These are phyloP conservation scores for Gardenia jasminoides DNA, from an alignment of 257 asterid genomes.

Conservation along the genomic window DNA sequence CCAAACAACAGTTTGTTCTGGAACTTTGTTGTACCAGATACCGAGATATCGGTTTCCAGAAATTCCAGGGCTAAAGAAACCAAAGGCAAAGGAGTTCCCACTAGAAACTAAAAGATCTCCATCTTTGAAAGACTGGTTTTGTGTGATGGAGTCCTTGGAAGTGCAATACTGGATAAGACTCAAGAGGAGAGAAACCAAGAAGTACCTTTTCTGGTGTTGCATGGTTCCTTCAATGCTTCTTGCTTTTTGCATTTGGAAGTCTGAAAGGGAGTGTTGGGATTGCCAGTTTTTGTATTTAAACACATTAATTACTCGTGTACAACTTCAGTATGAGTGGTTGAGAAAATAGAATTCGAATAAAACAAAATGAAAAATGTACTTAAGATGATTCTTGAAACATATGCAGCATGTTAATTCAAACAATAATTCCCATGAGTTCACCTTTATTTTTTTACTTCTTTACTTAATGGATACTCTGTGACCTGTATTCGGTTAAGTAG, in stretches of 20 bases:
- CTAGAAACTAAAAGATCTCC: slow-evolving; percentile 32
- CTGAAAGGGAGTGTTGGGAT: neutral
- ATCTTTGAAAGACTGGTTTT: slow-evolving; percentile 31
- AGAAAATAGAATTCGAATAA: neutral
- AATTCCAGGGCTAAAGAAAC: slow-evolving; percentile 42
- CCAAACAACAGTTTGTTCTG: slow-evolving; percentile 41
- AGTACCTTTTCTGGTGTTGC: slow-evolving; percentile 11
- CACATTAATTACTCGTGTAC: neutral
- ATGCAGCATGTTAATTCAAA: too few relatives aligned
- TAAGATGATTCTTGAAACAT: neutral
- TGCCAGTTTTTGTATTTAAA: neutral
- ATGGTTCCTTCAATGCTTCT: neutral
- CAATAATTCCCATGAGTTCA: neutral
- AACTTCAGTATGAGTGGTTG: too few relatives aligned
- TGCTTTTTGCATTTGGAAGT: neutral
- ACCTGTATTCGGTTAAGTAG: neutral
- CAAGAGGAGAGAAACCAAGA: slow-evolving; percentile 4
- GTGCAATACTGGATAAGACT: slow-evolving; percentile 18
- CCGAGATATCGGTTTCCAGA: slow-evolving; percentile 29
- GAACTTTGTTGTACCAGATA: slow-evolving; percentile 36
- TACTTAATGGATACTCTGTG: neutral
- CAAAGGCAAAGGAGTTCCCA: slow-evolving; percentile 25
- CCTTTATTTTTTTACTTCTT: neutral
- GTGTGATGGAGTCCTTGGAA: slow-evolving; percentile 28
- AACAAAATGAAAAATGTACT: neutral